Base-by-base conservation (phyloP, 768 basidiomycete species). In the Trametes meyenii region DNA sequence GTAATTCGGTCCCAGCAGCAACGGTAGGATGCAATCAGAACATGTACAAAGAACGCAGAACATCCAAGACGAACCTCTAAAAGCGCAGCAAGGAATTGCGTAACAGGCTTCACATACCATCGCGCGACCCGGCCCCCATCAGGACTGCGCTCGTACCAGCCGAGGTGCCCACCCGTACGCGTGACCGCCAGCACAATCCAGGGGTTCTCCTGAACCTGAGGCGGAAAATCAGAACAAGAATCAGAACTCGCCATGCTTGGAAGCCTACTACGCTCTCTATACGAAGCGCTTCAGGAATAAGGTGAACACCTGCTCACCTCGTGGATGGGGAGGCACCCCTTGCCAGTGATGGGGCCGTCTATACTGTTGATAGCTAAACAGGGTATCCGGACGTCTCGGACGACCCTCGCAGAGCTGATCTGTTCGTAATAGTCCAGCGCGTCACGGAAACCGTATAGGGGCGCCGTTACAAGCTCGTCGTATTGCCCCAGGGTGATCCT, bases 61-160 rank as follows among this genome's bases (percentile, higher is more conserved):
- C 16, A 17, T 26, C 40, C 17, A 26, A 5, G 13, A 50, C 66
- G 12, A 55, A 67, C 69, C 61, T 69, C 55, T 21, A 67, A 17
- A 35, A 70, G 54, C 8, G 69, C 69, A 14, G 48, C 53, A 12
- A 70, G 52, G 46, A 61, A 69, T 48, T 70, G 55, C 43, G 21
- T 35, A 21, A 66, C 62, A 24, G 69, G 69, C 50, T 62, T 58
- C 46, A 63, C 61, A 42, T 67, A 68, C 69, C 69, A 70, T 3
- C 69, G 65, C 11, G 59, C 23, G 12, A 63, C 46, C 29, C 50
- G 39, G 24, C 29, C 29, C 8, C 64, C 62, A 48, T 56, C 58
- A 45, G 40, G 40, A 17, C 33, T 45, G 48, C 51, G 54, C 46
- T 67, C 69, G 49, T 64, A 70, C 69, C 69, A 70, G 7, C 69